Evolutionary conservation across 805 yeast species (phyloP), one percentile per base, ranked within the genome.

Genomic region (Starmerella bacillaris): DNA sequence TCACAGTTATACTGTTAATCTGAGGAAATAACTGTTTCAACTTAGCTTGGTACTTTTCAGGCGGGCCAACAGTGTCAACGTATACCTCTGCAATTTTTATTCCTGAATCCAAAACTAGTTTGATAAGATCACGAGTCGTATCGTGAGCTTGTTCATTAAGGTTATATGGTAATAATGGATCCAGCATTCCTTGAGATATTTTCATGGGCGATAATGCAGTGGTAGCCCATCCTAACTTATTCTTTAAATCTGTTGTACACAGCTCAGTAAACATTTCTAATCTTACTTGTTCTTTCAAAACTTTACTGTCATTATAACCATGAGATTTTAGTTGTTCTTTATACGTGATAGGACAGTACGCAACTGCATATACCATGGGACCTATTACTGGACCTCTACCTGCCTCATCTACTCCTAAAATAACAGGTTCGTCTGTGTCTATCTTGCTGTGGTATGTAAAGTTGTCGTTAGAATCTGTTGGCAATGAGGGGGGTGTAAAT

Each of bases 321-420:
- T 70, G 75, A 21, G 65, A 57, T 18, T 67, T 65, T 34, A 76
- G 63, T 15, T 64, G 51, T 1, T 65, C 43, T 43, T 53, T 40
- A 58, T 69, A 78, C 0, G 59, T 54, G 32, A 65, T 63, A 9
- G 73, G 56, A 42, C 92, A 74, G 51, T 82, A 89, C 3, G 89
- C 73, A 5, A 82, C 62, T 3, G 93, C 93, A 51, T 89, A 89
- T 2, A 89, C 98, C 98, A 89, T 89, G 0, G 96, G 92, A 0
- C 98, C 98, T 27, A 92, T 49, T 0, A 92, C 95, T 0, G 99
- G 99, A 0, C 99, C 99, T 45, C 99, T 65, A 1, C 99, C 99
- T 0, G 99, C 99, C 53, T 89, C 99, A 55, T 89, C 99, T 1
- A 89, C 93, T 1, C 99, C 99, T 8, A 89, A 56, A 6, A 74